Evolutionary conservation across 2,329 filamentous ascomycete species (phyloP), one percentile per base, ranked within the genome.

Genomic region (Aspergillus sp.): DNA sequence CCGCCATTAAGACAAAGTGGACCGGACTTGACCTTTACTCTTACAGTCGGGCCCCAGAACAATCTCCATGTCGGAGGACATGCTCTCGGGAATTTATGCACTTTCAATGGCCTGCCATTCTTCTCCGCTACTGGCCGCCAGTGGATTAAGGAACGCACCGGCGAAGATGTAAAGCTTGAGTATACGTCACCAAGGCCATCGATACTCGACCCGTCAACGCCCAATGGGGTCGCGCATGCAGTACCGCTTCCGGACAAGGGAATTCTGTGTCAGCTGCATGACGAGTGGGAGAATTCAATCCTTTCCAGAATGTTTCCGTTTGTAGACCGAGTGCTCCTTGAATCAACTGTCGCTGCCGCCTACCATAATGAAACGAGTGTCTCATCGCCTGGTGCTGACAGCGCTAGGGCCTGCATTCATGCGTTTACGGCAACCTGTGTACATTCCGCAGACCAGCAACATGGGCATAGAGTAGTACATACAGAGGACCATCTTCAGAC

Each of bases 401-500:
- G 51, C n/a, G 55, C 48, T 13, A 53, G n/a, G n/a, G 57, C 60
- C 2, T 64, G 62, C 21, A 15, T 64, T 1, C 59, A 60, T 19
- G 54, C 62, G 0, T 64, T 64, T 32, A 48, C 57, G 30, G 49
- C 59, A 3, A 12, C 36, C 13, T 36, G 45, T 8, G 19, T 56
- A n/a, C 36, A n/a, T 7, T 21, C 57, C 12, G 19, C 17, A 9
- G 23, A 15, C 13, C 10, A 41, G 9, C 3, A 38, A 15, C 12
- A 15, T 38, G 25, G 23, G n/a, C 6, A 30, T 28, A 8, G 25
- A n/a, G 13, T 49, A 15, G 28, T 30, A 4, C n/a, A 36, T n/a
- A n/a, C 48, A 17, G 55, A 45, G 8, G n/a, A 58, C 15, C 52
- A 54, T 43, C 49, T 43, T 13, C 36, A 23, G n/a, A 48, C 30